Conservation (phyloP, 164 flowering plant species). For the Houttuynia cordata region DNA sequence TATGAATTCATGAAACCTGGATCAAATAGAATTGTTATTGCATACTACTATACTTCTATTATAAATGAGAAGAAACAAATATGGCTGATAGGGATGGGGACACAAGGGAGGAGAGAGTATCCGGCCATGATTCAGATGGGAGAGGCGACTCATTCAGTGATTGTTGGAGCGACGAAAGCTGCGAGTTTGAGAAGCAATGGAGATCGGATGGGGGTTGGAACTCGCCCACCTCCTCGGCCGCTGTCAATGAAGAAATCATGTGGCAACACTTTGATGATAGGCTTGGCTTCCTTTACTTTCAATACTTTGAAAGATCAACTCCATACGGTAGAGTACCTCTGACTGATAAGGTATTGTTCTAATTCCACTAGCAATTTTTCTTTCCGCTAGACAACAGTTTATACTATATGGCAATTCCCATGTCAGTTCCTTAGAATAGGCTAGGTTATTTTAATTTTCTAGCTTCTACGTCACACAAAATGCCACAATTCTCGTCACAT, state of each 20-base stretch:
- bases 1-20: no score
- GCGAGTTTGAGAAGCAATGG: conserved; percentile 57
- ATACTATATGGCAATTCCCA: no score
- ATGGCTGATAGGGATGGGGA: not conserved
- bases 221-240: conserved; percentile 15
- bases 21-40: not conserved
- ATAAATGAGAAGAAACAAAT: not conserved
- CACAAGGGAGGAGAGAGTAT: conserved; percentile 56
- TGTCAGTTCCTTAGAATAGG: no score
- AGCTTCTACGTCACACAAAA: no score
- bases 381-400: no score
- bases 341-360: conserved; percentile 67
- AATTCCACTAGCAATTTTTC: not conserved
- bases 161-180: conserved; percentile 71
- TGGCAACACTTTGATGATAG: conserved; percentile 44
- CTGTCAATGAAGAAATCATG: conserved; percentile 43
- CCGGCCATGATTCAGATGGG: conserved; percentile 7
- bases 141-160: conserved; percentile 73
- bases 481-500: no score
- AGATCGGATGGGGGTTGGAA: conserved; percentile 75
- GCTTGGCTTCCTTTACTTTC: conserved; percentile 66
- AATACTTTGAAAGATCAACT: conserved; percentile 73
- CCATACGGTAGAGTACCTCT: conserved; percentile 90
- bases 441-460: no score
- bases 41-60: not conserved